These are phyloP conservation scores for Scleroderma citrinum DNA, from an alignment of 768 basidiomycete genomes.

Conservation along the genomic window DNA sequence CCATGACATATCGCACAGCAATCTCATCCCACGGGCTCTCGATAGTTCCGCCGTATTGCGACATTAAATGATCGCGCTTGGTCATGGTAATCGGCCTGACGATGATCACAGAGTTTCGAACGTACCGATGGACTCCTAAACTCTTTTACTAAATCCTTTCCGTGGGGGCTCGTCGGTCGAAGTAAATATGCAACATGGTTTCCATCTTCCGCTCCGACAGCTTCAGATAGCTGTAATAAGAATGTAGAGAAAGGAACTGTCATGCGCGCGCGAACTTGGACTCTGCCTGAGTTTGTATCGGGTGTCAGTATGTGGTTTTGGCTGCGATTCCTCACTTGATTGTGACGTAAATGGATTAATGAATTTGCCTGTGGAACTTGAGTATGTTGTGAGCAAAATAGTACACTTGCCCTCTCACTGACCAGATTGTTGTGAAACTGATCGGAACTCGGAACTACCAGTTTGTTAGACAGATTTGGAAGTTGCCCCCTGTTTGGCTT, in stretches of 20 bases:
- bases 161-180: conserved; percentile 70
- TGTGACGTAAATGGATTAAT: background rate
- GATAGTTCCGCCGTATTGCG: conserved; percentile 51
- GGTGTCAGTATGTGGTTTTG: too few relatives aligned
- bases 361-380: too few relatives aligned
- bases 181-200: conserved; percentile 68
- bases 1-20: conserved; percentile 74
- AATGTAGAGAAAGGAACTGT: conserved; percentile 51
- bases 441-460: too few relatives aligned
- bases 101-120: background rate
- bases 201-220: conserved; percentile 58
- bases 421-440: too few relatives aligned
- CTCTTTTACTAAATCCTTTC: conserved; percentile 69
- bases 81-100: conserved; percentile 29
- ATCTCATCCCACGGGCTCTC: conserved; percentile 82
- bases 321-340: background rate
- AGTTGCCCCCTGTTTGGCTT: too few relatives aligned
- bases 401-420: too few relatives aligned
- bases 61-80: conserved; percentile 15
- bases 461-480: too few relatives aligned
- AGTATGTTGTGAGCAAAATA: too few relatives aligned
- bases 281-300: background rate
- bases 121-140: conserved; percentile 53
- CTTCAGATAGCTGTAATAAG: conserved; percentile 54
- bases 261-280: conserved; percentile 17